These are phyloP conservation scores for Ormosia emarginata DNA, from an alignment of 306 rosid genomes.

Conservation along the genomic window DNA sequence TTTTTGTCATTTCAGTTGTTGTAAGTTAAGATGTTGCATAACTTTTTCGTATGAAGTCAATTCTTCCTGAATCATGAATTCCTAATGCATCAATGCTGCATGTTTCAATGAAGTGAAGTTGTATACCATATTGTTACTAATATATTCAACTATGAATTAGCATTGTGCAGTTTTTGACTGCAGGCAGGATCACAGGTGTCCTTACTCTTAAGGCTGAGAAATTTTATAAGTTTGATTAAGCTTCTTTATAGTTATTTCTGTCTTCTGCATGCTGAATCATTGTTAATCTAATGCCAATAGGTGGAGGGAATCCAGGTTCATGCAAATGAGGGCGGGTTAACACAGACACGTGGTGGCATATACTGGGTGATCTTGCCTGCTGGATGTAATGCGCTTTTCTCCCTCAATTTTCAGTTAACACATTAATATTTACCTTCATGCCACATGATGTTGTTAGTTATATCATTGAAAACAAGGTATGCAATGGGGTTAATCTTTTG, in stretches of 20 bases:
- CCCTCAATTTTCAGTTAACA: conserved; percentile 4
- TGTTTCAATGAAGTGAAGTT: background rate
- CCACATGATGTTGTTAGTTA: background rate
- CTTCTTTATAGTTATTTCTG: conserved; percentile 9
- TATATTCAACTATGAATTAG: conserved; percentile 2
- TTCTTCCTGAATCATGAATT: background rate
- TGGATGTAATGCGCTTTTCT: conserved; percentile 69
- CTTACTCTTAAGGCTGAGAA: background rate
- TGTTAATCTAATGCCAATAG: conserved; percentile 42
- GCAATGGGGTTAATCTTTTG: background rate
- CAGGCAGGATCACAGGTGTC: background rate
- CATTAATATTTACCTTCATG: background rate
- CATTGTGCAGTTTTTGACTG: conserved; percentile 1
- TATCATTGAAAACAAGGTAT: background rate
- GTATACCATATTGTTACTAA: background rate
- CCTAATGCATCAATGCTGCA: background rate
- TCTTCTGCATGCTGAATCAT: conserved; percentile 17
- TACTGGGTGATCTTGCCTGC: conserved; percentile 97
- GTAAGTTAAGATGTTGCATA: background rate
- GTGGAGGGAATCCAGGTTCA: conserved; percentile 94
- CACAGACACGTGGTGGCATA: conserved; percentile 89
- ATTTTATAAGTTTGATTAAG: background rate
- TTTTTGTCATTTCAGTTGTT: background rate
- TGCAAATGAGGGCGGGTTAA: conserved; percentile 84
- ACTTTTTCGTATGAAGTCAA: background rate